Evolutionary conservation across 345 rosid species (phyloP), one percentile per base, ranked within the genome.

Genomic region (Erysimum cheiranthoides): DNA sequence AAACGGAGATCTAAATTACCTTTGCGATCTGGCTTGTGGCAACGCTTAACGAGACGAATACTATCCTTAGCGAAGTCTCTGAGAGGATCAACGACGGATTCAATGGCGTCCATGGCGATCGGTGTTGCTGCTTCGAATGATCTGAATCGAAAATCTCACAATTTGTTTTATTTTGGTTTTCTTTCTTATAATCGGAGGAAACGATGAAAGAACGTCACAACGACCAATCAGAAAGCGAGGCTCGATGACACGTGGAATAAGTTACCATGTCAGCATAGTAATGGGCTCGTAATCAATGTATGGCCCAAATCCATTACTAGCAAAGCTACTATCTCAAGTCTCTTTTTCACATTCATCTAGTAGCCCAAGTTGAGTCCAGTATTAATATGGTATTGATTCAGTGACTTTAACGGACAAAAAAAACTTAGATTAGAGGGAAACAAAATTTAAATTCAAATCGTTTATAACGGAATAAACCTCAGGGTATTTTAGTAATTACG

Each of bases 31-130:
- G 96, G 93, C 46, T 90, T 90, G 85, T 90, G 93, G 50, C 96
- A 90, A 57, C 96, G 81, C 86, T 90, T 90, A 40, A 90, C 93
- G 70, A 88, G 89, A 46, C 96, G 93, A 30, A 80, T 79, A 52
- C 96, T 88, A 64, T 90, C 96, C 68, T 88, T 88, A 16, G 93
- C 88, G 75, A 90, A 90, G 47, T 88, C 91, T 76, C 96, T 88
- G 62, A 90, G 86, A 12, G 96, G 96, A 80, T 88, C 93, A 42
- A 90, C 79, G 10, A 84, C 93, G 65, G 89, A 82, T 71, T 90
- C 93, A 38, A 90, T 65, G 81, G 93, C 93, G 79, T 90, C 93
- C 93, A 86, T 90, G 71, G 71, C 61, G 30, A 74, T 73, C 14
- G 12, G 27, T 32, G 2, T 1, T 0, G 47, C 60, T 17, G 18